Conservation (phyloP, 192 early-diverging fungal genomes). For the Gaertneriomyces semiglobifer region DNA sequence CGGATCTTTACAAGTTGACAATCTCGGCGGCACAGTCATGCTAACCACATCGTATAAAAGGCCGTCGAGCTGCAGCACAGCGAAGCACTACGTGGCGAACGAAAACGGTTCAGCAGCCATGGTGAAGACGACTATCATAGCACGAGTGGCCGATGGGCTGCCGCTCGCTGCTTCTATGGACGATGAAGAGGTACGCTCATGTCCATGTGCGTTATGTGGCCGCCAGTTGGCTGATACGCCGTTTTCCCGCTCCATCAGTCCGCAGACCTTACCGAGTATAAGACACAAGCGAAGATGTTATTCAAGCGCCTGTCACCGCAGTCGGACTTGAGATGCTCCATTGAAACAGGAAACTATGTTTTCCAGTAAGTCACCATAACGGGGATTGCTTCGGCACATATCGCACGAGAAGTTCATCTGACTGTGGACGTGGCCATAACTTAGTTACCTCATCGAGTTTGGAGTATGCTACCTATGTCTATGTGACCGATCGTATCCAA, state of each 20-base stretch:
- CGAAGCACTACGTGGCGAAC: too few relatives aligned
- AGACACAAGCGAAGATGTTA: slow-evolving; percentile 88
- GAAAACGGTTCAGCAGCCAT: slow-evolving; percentile 39
- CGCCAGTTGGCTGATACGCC: not conserved
- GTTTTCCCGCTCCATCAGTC: slow-evolving; percentile 1
- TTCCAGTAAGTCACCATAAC: slow-evolving; percentile 79
- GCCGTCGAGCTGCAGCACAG: too few relatives aligned
- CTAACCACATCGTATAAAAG: too few relatives aligned
- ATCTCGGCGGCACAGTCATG: too few relatives aligned
- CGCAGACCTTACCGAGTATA: slow-evolving; percentile 82
- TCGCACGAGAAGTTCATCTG: too few relatives aligned
- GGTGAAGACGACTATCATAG: slow-evolving; percentile 94
- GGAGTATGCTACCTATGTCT: slow-evolving; percentile 93
- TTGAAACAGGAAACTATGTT: slow-evolving; percentile 84
- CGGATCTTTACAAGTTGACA: too few relatives aligned
- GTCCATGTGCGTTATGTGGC: slow-evolving; percentile 42
- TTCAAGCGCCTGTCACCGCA: slow-evolving; percentile 82
- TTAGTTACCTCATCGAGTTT: slow-evolving; percentile 88
- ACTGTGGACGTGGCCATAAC: too few relatives aligned
- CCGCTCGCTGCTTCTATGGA: slow-evolving; percentile 71
- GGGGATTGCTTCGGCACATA: too few relatives aligned
- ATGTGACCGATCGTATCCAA: slow-evolving; percentile 88
- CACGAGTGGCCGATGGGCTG: slow-evolving; percentile 87
- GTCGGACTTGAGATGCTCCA: slow-evolving; percentile 87
- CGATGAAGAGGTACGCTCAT: slow-evolving; percentile 71